These are phyloP conservation scores for Debaryomycetaceae sp. DNA, from an alignment of 1,139 yeast genomes.

Conservation along the genomic window DNA sequence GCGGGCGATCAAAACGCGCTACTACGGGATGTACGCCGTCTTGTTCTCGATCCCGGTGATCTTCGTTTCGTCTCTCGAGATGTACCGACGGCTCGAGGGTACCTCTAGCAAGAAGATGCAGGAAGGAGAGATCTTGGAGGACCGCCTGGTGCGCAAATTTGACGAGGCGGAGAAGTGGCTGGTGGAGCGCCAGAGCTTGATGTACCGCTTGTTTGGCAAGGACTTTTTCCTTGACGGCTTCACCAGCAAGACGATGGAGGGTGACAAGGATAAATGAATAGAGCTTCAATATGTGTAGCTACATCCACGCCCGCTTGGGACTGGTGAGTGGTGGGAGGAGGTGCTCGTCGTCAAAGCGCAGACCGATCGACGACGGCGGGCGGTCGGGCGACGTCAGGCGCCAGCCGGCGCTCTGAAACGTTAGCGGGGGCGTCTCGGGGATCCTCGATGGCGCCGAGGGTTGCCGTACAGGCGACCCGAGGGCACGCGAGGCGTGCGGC, in stretches of 20 bases:
- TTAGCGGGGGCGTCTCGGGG: constrained; percentile 10
- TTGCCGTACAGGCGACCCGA: constrained; percentile 2
- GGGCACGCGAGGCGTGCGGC: constrained; percentile 2
- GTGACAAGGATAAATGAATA: constrained; percentile 6
- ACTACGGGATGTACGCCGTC: constrained; percentile 37
- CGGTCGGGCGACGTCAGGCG: constrained; percentile 31
- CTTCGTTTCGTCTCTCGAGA: constrained; percentile 31
- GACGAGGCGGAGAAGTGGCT: constrained; percentile 40
- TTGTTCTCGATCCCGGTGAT: constrained; percentile 38
- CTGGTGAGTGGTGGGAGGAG: constrained; percentile 24
- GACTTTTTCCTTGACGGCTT: constrained; percentile 46
- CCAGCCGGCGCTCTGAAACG: constrained; percentile 8
- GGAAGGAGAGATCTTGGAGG: constrained; percentile 38
- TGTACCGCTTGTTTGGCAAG: constrained; percentile 38
- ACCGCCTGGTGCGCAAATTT: constrained; percentile 29
- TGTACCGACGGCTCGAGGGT: constrained; percentile 38
- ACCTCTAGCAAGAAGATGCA: constrained; percentile 38
- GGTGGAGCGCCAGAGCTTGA: constrained; percentile 33
- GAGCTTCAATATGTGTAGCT: constrained; percentile 1
- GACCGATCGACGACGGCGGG: constrained; percentile 32
- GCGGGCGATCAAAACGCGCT: constrained; percentile 31
- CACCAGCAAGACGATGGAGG: constrained; percentile 39
- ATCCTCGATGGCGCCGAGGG: constrained; percentile 10
- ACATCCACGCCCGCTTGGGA: constrained; percentile 29
- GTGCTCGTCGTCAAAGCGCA: constrained; percentile 32